Evolutionary conservation across 108 stramenopile genomes (phyloP), one percentile per base, ranked within the genome.

Genomic region (Aureococcus anophagefferens): DNA sequence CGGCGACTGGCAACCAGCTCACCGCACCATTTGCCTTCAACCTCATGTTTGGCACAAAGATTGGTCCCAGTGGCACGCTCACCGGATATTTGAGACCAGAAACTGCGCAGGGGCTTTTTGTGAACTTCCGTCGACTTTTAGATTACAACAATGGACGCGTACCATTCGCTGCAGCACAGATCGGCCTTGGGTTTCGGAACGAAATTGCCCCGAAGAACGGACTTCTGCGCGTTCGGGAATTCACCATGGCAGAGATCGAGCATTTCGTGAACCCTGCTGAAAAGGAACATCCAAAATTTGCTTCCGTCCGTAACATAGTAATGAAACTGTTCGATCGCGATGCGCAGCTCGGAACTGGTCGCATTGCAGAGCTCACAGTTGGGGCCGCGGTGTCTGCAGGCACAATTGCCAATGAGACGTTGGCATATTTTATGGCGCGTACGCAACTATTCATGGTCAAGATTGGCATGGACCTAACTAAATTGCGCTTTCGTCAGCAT

Each of bases 201-300:
- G 98, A 99, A 87, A 99, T 99, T 80, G 92, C 96, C 71, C 99
- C 99, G 28, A 91, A 94, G 70, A 82, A 84, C 40, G 99, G 99
- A 37, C 90, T 99, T 32, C 84, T 99, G 64, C 94, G 99, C 63
- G 99, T 99, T 62, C 91, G 99, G 64, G 99, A 99, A 86, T 99
- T 99, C 77, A 94, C 92, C 86, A 96, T 96, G 95, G 97, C 89
- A 44, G 93, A 99, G 81, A 99, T 99, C 71, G 99, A 99, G 77
- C 99, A 99, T 78, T 99, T 99, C 83, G 95, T 98, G 9, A 89
- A 99, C 74, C 99, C 99, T 4, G 86, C 89, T 51, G 91, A 98
- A 76, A 99, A 99, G 87, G 80, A 85, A 45, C 97, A 99, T 78
- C 92, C 94, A 67, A 94, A 86, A 67, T 98, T 99, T 74, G 59